Base-by-base conservation (phyloP, 2,329 filamentous ascomycete species). In the Xylariales sp. region DNA sequence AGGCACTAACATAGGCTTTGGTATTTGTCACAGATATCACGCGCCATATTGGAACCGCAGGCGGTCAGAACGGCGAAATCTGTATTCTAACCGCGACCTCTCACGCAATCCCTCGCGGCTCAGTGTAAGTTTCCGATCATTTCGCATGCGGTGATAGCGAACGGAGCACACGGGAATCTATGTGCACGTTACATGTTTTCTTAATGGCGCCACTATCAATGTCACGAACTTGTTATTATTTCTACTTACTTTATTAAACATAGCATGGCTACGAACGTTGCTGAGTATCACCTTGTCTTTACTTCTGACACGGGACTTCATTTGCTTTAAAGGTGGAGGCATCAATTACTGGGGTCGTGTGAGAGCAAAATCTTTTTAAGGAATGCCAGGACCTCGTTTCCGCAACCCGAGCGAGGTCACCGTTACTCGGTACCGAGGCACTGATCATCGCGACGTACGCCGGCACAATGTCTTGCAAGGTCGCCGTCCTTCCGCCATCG, bases 151-250 rank as follows among this genome's bases (percentile, higher is more conserved):
- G 84, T 83, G 3, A 67, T 61, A 0, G 81, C 67, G 7, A 69
- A 65, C 3, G 85, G 85, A 0, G 3, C 9, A 6, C 69, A n/a
- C 0, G 83, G 76, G 62, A 82, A 78, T 18, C 80, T 80, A 10
- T 10, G 73, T 86, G 86, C 0, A 80, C 75, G 34, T 80, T 80
- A 0, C 80, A 76, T 0, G 85, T 87, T 2, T 85, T 85, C 71
- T 87, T 87, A 12, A 86, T 82, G 48, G 83, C 83, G 71, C 86
- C 87, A 36, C 86, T 79, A 69, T 87, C 87, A 73, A 86, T 79
- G 28, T 74, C 0, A 82, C 82, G 0, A 86, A 65, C 41, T 77
- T 80, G 12, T 16, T 9, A 5, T 34, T 18, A 18, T 7, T 4
- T 12, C 16, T 53, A 18, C 32, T 9, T 48, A 1, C 5, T 18